Evolutionary conservation across 1,139 yeast genomes (phyloP), one percentile per base, ranked within the genome.

Genomic region (Geotrichum restrictum): DNA sequence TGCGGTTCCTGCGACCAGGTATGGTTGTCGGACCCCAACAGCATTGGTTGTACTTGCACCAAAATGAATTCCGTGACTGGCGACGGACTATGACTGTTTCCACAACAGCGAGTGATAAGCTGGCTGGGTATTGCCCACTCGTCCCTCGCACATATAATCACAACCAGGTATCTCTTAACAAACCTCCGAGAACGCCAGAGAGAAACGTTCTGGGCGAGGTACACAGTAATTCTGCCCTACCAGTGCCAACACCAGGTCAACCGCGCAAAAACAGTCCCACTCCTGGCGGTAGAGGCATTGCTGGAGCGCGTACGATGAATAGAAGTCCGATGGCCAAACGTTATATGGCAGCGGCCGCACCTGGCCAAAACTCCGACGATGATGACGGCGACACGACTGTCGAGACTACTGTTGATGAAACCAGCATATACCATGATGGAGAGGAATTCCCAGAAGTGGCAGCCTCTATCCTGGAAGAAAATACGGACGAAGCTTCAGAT

Each of bases 21-120:
- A 93, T 93, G 98, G 98, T 93, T 14, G 98, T 93, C 36, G 98
- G 98, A 0, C 98, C 98, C 1, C 98, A 93, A 69, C 98, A 93
- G 67, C 98, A 93, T 71, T 93, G 98, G 98, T 76, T 93, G 52
- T 94, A 93, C 65, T 78, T 93, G 61, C 96, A 93, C 68, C 98
- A 93, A 69, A 85, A 89, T 67, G 96, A 89, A 62, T 93, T 93
- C 69, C 79, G 97, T 62, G 96, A 89, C 62, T 93, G 98, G 98
- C 80, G 91, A 67, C 86, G 84, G 63, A 89, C 97, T 6, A 89
- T 88, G 96, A 81, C 82, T n/a, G 69, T 88, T 54, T 88, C 84
- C 60, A 81, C 75, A 61, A 71, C 76, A 45, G 85, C 96, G 1
- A 88, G 87, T 59, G 81, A 76, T 33, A 74, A 80, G 39, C 81